A percentile compares a stretch with the other conserved stretches of the same genome.
These are phyloP conservation scores for Leishmania mexicana DNA, from an alignment of 208 protist species.

Conservation along the genomic window DNA sequence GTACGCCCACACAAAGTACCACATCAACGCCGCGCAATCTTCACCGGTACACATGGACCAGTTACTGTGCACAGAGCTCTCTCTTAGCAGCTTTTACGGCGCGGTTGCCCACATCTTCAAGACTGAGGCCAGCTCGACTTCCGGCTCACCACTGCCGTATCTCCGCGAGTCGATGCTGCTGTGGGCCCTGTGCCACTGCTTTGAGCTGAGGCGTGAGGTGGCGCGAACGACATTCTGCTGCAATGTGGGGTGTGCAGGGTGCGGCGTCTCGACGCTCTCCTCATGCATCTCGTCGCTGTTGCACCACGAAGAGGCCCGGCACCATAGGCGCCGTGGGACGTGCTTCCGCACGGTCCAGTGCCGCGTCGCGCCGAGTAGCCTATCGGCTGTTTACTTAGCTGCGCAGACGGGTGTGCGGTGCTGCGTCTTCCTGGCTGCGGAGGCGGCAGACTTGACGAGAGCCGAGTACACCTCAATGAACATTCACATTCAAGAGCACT, in stretches of 20 bases:
- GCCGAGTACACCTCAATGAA: conserved; percentile 34
- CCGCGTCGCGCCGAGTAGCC: conserved; percentile 18
- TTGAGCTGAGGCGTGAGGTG: conserved; percentile 48
- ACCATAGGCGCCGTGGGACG: not conserved
- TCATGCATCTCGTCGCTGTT: conserved; percentile 11
- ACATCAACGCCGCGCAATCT: conserved; percentile 22
- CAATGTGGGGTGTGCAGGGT: conserved; percentile 23
- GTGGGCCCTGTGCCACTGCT: conserved; percentile 50
- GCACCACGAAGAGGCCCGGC: not conserved
- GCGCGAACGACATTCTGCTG: conserved; percentile 20
- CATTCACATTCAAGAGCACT: conserved; percentile 30
- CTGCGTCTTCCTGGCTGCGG: conserved; percentile 49
- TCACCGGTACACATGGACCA: conserved; percentile 42
- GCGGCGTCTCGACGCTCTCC: conserved; percentile 22
- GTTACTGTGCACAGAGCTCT: conserved; percentile 31
- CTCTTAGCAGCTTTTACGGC: conserved; percentile 21
- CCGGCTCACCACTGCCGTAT: conserved; percentile 2
- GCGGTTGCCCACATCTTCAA: conserved; percentile 13
- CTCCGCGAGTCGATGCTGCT: conserved; percentile 30
- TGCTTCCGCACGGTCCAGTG: conserved; percentile 33
- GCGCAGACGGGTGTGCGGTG: conserved; percentile 32
- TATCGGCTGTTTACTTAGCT: conserved; percentile 39
- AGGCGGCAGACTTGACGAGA: conserved; percentile 43
- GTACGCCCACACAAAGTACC: conserved; percentile 30
- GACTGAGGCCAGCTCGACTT: not conserved